Percentiles rank a stretch among this genome's conserved stretches.
Evolutionary conservation across 208 protist species (phyloP).

Genomic region (Acanthamoeba triangularis): DNA sequence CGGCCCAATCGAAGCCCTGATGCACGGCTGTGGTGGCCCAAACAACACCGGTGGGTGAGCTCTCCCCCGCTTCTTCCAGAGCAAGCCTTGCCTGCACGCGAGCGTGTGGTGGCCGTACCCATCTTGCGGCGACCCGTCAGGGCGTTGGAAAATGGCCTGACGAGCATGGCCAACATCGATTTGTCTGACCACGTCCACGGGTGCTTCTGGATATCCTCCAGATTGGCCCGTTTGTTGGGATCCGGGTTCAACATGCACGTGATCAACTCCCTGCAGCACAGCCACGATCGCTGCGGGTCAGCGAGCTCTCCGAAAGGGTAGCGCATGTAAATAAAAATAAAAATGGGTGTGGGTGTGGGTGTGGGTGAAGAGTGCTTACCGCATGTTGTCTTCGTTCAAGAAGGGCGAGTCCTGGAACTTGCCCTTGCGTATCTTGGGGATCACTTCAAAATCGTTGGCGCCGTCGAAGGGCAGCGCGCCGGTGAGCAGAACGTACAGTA

Average conservation of each 20-base stretch:
- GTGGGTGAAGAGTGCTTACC: neutral
- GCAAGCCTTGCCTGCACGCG: neutral
- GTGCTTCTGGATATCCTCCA: conserved; percentile 79
- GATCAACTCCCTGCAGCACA: conserved; percentile 63
- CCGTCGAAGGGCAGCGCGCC: conserved; percentile 98
- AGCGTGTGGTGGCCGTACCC: neutral
- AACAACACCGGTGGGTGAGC: neutral
- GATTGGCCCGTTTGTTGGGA: conserved; percentile 65
- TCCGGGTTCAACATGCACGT: conserved; percentile 77
- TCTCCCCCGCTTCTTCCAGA: neutral
- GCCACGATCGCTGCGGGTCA: neutral
- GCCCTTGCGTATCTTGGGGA: conserved; percentile 76
- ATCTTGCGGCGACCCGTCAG: conserved; percentile 42
- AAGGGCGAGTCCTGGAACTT: conserved; percentile 74
- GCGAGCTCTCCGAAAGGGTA: neutral
- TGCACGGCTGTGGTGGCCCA: conserved; percentile 2
- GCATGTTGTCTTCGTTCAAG: conserved; percentile 77
- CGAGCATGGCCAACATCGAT: conserved; percentile 77
- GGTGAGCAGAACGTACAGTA: conserved; percentile 98
- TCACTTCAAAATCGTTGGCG: conserved; percentile 78
- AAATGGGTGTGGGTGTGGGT: neutral
- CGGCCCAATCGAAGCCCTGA: conserved; percentile 59
- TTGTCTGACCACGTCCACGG: conserved; percentile 78
- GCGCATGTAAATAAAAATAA: neutral
- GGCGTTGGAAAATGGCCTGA: conserved; percentile 71